These are phyloP conservation scores for Macrolepiota fuliginosa DNA, from an alignment of 768 basidiomycete species.

Conservation along the genomic window DNA sequence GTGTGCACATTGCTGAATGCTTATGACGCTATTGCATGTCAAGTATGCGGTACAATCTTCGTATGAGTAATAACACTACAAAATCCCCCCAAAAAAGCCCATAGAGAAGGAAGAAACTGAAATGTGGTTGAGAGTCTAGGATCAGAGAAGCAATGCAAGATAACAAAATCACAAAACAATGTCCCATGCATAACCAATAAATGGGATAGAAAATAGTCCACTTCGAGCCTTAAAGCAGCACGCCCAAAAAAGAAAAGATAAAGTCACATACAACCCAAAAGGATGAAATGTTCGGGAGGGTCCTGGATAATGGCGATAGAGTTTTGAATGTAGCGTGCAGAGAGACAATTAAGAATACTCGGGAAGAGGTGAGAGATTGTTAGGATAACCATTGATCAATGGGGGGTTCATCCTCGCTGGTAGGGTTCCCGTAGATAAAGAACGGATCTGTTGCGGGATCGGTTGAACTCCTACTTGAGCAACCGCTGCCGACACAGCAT, in stretches of 20 bases:
- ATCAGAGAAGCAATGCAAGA: slow-evolving; percentile 9
- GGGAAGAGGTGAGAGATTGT: slow-evolving; percentile 36
- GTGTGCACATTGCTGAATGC: slow-evolving; percentile 61
- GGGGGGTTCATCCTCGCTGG: slow-evolving; percentile 21
- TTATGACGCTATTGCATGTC: slow-evolving; percentile 38
- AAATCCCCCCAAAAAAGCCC: slow-evolving; percentile 18
- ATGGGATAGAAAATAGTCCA: slow-evolving; percentile 6
- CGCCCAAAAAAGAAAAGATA: slow-evolving; percentile 16
- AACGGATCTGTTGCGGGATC: slow-evolving; percentile 18
- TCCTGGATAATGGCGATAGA: slow-evolving; percentile 23
- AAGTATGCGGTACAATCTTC: slow-evolving; percentile 45
- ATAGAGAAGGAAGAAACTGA: slow-evolving; percentile 14
- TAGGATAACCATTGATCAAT: slow-evolving; percentile 21
- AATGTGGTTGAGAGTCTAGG: slow-evolving; percentile 11
- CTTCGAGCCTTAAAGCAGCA: neutral
- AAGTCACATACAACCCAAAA: slow-evolving; percentile 21
- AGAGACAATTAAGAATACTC: slow-evolving; percentile 35
- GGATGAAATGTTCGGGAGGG: slow-evolving; percentile 18
- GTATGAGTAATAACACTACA: slow-evolving; percentile 28
- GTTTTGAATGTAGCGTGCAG: slow-evolving; percentile 13
- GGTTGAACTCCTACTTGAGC: slow-evolving; percentile 7
- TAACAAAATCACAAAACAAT: slow-evolving; percentile 16
- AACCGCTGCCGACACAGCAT: slow-evolving; percentile 20
- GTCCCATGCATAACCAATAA: slow-evolving; percentile 21
- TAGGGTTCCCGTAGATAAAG: slow-evolving; percentile 19